A percentile compares a stretch with the other conserved stretches of the same genome.
phyloP scores from a whole-genome alignment of 129 eudicot species.

The Lactuca saligna region DNA sequence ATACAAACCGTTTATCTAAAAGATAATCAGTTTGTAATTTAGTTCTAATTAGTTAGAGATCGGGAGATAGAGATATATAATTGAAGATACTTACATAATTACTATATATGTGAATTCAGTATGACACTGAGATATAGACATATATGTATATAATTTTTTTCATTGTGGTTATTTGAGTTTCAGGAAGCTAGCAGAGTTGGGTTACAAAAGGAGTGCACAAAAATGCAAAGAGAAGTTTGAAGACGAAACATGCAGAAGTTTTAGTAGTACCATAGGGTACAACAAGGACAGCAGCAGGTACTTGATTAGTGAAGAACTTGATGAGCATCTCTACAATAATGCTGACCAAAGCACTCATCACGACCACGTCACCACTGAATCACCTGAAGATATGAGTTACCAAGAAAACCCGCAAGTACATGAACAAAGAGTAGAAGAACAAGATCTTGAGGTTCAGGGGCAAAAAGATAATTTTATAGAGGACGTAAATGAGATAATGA shows the following conservation, averaged over 20 bases:
- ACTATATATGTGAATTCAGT: too few species aligned
- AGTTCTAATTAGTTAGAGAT: background rate
- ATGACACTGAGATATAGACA: background rate
- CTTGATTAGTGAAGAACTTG: conserved; percentile 63
- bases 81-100: background rate
- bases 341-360: conserved; percentile 22
- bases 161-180: conserved; percentile 28
- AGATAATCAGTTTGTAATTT: background rate
- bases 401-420: conserved; percentile 25
- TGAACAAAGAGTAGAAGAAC: conserved; percentile 6
- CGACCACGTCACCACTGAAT: conserved; percentile 10
- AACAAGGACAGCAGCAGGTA: conserved; percentile 46
- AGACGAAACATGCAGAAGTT: conserved; percentile 61
- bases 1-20: background rate
- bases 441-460: conserved; percentile 19
- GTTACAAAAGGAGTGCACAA: conserved; percentile 70
- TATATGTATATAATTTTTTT: background rate
- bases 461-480: conserved; percentile 28
- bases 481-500: conserved; percentile 15
- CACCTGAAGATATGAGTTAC: conserved; percentile 13
- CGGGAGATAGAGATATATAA: background rate
- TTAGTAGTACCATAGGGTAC: conserved; percentile 40
- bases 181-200: conserved; percentile 84
- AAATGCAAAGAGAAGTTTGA: conserved; percentile 82
- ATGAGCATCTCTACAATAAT: conserved; percentile 46